Base-by-base conservation (phyloP, 2,329 filamentous ascomycete genomes). In the Aspergillus pseudoviridinutans region DNA sequence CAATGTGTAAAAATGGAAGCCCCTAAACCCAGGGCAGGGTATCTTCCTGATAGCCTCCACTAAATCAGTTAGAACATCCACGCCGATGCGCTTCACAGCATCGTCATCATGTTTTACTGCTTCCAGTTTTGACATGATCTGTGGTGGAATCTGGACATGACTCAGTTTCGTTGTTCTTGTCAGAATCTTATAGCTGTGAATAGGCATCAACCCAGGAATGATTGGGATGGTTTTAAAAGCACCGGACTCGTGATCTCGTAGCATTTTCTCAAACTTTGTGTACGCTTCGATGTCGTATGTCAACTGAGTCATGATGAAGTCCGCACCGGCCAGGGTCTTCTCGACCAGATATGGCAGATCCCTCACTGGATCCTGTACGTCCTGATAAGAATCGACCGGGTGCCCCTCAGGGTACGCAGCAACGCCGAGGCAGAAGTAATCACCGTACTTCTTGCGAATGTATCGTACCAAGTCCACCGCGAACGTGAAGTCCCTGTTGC, bases 241-340 rank as follows among this genome's bases (percentile, higher is more conserved):
- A 3, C 91, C 91, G 68, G 90, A 95, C 50, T 90, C 85, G 68
- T 99, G 91, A 54, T 87, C 84, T 59, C 92, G 82, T 64, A 99
- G 74, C 52, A 82, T 84, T 62, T 79, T 82, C 77, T 97, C 93
- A 69, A 95, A 97, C 35, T 80, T 80, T 55, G 87, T 83, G 71
- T 95, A 99, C 20, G 90, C 90, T 3, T 89, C 82, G 25, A 92
- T 83, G 70, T 97, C 92, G 74, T 96, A 99, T 76, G 97, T 97
- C 8, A 99, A 82, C 74, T 99, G 94, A 0, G 94, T 97, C 91
- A 99, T 96, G 75, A 99, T 89, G 71, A 99, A 99, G 76, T 97
- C 92, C 52, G 92, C 94, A 1, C 94, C 94, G 3, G 94, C 94
- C 66, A 88, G 82, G 0, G 88, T 89, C 81, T 99, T 99, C 64